These are phyloP conservation scores for Colletotrichum tanaceti DNA, from an alignment of 2,329 filamentous ascomycete genomes.

Conservation along the genomic window DNA sequence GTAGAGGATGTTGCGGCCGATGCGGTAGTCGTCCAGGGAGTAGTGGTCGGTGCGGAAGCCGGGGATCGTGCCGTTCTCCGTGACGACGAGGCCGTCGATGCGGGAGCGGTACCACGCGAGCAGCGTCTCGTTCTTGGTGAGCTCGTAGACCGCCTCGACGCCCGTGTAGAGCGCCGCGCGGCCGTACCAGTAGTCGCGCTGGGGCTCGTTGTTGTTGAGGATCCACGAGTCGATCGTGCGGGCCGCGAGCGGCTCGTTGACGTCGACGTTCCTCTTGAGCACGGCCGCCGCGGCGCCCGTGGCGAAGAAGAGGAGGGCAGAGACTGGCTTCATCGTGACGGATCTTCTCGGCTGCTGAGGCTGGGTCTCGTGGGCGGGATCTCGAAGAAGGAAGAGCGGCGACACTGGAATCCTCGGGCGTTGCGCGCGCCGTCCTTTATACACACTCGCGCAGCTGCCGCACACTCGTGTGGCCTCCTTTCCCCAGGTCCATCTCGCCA, in stretches of 20 bases:
- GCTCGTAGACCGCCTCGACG: slow-evolving; percentile 58
- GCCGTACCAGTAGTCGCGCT: slow-evolving; percentile 54
- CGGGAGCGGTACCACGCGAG: slow-evolving; percentile 57
- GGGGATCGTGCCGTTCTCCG: slow-evolving; percentile 58
- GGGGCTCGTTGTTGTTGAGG: slow-evolving; percentile 50
- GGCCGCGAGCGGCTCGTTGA: slow-evolving; percentile 41
- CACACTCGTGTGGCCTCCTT: not conserved
- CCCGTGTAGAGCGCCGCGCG: slow-evolving; percentile 60
- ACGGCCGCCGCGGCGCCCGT: slow-evolving; percentile 24
- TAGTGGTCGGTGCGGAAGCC: slow-evolving; percentile 60
- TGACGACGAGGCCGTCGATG: slow-evolving; percentile 59
- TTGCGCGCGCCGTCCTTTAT: slow-evolving; percentile 5
- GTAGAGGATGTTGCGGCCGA: slow-evolving; percentile 64
- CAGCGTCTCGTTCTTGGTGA: slow-evolving; percentile 58
- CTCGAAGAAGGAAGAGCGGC: not conserved
- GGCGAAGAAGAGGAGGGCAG: slow-evolving; percentile 33
- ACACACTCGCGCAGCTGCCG: not conserved
- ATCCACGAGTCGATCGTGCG: slow-evolving; percentile 63
- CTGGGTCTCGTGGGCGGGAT: not conserved
- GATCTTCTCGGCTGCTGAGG: not conserved
- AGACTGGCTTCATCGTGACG: slow-evolving; percentile 31
- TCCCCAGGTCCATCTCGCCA: too few relatives aligned
- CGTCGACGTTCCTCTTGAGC: slow-evolving; percentile 19
- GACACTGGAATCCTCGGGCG: not conserved
- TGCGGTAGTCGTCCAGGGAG: slow-evolving; percentile 64